A percentile compares a stretch with the other conserved stretches of the same genome.
Conservation (phyloP, 345 rosid species). For the Xanthoceras sorbifolium region DNA sequence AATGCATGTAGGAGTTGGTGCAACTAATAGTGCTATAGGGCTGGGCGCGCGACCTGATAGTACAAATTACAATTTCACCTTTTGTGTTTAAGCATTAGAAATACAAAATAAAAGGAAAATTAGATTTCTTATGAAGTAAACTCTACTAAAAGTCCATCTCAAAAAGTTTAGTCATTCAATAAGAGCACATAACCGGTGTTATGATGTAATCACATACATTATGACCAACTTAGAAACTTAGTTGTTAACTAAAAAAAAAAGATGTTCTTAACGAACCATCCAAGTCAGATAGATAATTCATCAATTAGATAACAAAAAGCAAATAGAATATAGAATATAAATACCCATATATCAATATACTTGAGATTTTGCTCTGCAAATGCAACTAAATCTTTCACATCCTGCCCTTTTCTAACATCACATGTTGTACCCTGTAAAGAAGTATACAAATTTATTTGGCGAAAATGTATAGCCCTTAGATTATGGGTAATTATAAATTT, state of each 20-base stretch:
- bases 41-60: too few relatives aligned
- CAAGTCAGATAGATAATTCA: not conserved
- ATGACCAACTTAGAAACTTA: not conserved
- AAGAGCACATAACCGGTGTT: not conserved
- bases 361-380: constrained; percentile 69
- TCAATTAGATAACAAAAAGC: constrained; percentile 3
- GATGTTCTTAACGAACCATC: not conserved
- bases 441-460: constrained; percentile 18
- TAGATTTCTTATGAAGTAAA: not conserved
- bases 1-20: constrained; percentile 88
- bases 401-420: constrained; percentile 81
- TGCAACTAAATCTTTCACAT: constrained; percentile 71
- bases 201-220: not conserved
- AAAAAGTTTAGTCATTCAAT: not conserved
- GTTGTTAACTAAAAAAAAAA: not conserved
- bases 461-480: too few relatives aligned
- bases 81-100: constrained; percentile 3
- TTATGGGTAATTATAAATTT: too few relatives aligned
- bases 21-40: constrained; percentile 69
- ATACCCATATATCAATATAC: constrained; percentile 92
- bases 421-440: constrained; percentile 74
- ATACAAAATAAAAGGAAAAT: not conserved
- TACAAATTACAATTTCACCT: not conserved
- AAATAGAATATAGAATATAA: constrained; percentile 11
- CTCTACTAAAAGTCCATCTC: not conserved